Evolutionary conservation across 2,329 filamentous ascomycete species (phyloP).

Genomic region (Colletotrichum sublineola): DNA sequence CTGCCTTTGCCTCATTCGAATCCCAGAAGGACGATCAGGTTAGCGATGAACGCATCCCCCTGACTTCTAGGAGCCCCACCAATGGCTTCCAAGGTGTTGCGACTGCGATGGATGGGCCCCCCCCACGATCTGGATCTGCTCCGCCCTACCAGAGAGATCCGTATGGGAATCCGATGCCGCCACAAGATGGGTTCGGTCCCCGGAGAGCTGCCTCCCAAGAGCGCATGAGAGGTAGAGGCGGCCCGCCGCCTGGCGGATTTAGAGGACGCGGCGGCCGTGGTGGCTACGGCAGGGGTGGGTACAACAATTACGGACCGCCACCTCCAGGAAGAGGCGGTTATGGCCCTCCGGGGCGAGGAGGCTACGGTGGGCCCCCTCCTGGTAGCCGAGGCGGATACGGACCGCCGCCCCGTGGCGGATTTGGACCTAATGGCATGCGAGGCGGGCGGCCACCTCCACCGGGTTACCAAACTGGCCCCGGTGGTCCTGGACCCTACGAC

Average conservation of each 20-base stretch:
- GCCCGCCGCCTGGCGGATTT: constrained; percentile 56
- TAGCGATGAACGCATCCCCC: constrained; percentile 78
- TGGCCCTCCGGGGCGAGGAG: constrained; percentile 54
- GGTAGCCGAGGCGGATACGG: constrained; percentile 62
- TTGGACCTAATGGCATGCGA: constrained; percentile 50
- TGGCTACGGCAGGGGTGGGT: constrained; percentile 60
- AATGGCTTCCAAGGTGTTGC: constrained; percentile 65
- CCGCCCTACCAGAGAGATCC: constrained; percentile 64
- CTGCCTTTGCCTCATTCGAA: constrained; percentile 75
- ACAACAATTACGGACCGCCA: constrained; percentile 44
- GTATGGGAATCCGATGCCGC: constrained; percentile 71
- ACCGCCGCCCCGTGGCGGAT: constrained; percentile 54
- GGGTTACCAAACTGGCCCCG: constrained; percentile 55
- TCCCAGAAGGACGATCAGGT: constrained; percentile 72
- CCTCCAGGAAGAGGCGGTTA: constrained; percentile 59
- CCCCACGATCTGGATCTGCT: constrained; percentile 57
- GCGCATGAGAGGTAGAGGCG: constrained; percentile 68
- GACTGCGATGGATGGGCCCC: constrained; percentile 53
- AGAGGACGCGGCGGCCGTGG: constrained; percentile 57
- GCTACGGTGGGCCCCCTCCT: constrained; percentile 50
- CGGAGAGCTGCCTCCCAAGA: constrained; percentile 62
- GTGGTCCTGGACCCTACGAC: constrained; percentile 51
- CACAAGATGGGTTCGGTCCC: constrained; percentile 61
- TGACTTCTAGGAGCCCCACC: constrained; percentile 75
- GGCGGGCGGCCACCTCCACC: constrained; percentile 59